Base-by-base conservation (phyloP, 345 rosid species). In the Lepidium sativum region DNA sequence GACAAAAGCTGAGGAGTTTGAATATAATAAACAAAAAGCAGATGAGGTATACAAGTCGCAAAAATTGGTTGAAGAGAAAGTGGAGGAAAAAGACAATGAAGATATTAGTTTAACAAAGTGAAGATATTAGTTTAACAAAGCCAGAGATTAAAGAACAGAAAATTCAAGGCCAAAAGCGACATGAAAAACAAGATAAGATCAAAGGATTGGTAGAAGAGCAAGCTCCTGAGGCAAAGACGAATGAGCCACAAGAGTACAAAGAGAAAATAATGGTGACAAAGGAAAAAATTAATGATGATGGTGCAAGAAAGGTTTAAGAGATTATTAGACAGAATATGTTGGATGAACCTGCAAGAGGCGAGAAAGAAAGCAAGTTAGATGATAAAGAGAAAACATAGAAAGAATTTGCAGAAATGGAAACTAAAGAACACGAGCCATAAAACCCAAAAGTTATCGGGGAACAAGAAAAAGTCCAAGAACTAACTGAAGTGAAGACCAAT, bases 371-470 rank as follows among this genome's bases (percentile, higher is more conserved):
- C 56, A 68, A 50, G 51, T 32, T 2, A 60, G 53, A 16, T 16
- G 68, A 43, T 61, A 62, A 16, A 23, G 54, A 53, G 33, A 53
- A 43, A 32, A 15, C 9, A 1, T n/a, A 60, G 47, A 53, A 62
- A 54, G 63, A 55, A 39, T 29, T 6, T 63, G 13, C 50, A 27
- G 59, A 47, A 35, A 63, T 43, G 1, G 57, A 37, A 70, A 45
- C 18, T 45, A 54, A 18, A 7, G 69, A 63, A 51, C 63, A 62
- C 44, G 75, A 70, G 3, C 45, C 57, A 54, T 4, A 62, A 54
- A 50, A 27, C 75, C 49, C 41, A 53, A 61, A 6, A n/a, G n/a
- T n/a, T 15, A 12, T 53, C 6, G 5, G 15, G 54, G 62, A 69
- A 15, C 45, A 16, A 41, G 54, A 43, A 21, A 53, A 52, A 17